A percentile compares a stretch with the other conserved stretches of the same genome.
Conservation (phyloP, 2,329 filamentous ascomycete species). For the Paracamarosporium sp. region DNA sequence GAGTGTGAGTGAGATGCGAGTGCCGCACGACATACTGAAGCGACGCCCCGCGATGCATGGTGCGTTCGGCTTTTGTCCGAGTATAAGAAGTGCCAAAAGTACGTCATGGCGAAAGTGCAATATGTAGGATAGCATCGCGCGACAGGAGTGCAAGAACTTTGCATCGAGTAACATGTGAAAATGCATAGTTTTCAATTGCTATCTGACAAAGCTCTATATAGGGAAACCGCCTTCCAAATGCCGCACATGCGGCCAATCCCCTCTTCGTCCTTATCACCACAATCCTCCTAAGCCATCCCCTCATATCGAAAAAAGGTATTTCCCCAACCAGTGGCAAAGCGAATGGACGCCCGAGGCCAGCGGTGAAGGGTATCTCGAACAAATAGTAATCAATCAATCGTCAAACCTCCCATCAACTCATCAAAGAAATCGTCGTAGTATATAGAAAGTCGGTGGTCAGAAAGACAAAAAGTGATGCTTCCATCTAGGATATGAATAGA, state of each 20-base stretch:
- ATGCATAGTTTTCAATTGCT: neutral
- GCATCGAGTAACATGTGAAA: neutral
- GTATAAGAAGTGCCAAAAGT: no score
- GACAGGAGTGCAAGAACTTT: neutral
- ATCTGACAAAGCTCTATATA: neutral
- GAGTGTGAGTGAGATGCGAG: no score
- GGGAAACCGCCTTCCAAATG: neutral
- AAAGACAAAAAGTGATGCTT: constrained; percentile 6
- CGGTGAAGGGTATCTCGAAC: constrained; percentile 44
- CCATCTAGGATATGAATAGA: constrained; percentile 22
- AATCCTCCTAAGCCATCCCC: neutral
- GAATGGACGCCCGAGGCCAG: constrained; percentile 45
- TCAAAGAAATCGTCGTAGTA: constrained; percentile 6
- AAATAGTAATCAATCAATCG: constrained; percentile 19
- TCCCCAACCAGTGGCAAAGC: constrained; percentile 14
- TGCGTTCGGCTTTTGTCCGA: no score
- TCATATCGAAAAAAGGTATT: neutral
- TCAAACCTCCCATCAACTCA: constrained; percentile 12
- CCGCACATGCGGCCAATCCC: neutral
- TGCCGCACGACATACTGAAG: no score
- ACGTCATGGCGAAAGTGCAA: neutral
- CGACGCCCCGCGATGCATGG: no score
- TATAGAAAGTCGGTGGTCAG: constrained; percentile 11
- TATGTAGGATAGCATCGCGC: no score
- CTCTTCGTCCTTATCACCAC: neutral